A percentile compares a stretch with the other conserved stretches of the same genome.
Conservation (phyloP, 192 early-diverging fungal species). For the Coemansia sp. region DNA sequence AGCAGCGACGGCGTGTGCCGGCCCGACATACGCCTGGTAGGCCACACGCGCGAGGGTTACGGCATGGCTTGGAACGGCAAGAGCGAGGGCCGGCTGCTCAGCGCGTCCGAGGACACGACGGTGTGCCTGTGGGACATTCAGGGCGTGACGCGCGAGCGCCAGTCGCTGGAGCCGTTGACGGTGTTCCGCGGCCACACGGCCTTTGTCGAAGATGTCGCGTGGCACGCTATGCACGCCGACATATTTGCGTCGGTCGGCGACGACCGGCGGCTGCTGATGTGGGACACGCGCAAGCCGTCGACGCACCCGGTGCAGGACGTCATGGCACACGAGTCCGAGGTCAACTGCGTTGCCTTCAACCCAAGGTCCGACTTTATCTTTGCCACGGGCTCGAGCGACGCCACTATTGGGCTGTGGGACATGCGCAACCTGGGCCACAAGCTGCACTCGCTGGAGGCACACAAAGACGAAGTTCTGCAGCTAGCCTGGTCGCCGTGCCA, state of each 20-base stretch:
- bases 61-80: conserved; percentile 90
- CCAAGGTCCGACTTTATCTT: conserved; percentile 85
- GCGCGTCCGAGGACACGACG: conserved; percentile 87
- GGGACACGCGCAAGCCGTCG: conserved; percentile 82
- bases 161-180: conserved; percentile 68
- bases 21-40: conserved; percentile 81
- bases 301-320: conserved; percentile 66
- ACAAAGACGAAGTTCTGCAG: conserved; percentile 90
- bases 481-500: conserved; percentile 91
- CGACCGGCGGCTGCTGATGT: conserved; percentile 87
- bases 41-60: conserved; percentile 91
- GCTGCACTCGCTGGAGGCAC: conserved; percentile 82
- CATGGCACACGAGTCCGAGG: conserved; percentile 82
- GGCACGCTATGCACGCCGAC: conserved; percentile 76
- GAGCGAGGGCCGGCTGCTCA: conserved; percentile 75
- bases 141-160: conserved; percentile 69
- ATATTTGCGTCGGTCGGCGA: conserved; percentile 97
- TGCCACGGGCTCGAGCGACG: conserved; percentile 91
- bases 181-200: conserved; percentile 84
- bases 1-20: conserved; percentile 70
- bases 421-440: conserved; percentile 82
- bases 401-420: conserved; percentile 94
- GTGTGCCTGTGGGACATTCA: conserved; percentile 93
- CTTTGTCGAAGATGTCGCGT: conserved; percentile 94
- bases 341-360: conserved; percentile 95